Percentiles rank a stretch among this genome's conserved stretches.
Evolutionary conservation across 2,329 filamentous ascomycete genomes (phyloP).

Genomic region (Fusarium secorum): DNA sequence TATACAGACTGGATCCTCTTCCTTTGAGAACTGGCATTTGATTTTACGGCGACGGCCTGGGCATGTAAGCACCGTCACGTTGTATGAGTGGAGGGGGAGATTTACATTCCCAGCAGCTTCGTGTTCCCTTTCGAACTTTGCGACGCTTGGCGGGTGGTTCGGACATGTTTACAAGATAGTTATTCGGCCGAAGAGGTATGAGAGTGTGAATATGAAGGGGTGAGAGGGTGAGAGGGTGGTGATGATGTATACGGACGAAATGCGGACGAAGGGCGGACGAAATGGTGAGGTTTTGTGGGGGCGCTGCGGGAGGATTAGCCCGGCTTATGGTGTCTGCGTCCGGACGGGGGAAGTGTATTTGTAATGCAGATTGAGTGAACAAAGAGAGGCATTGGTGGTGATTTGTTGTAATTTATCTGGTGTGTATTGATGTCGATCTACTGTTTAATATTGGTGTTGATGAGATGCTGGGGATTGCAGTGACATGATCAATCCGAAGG

Average conservation of each 20-base stretch:
- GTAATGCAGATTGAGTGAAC: neutral
- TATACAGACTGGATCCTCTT: constrained; percentile 53
- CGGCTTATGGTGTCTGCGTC: constrained; percentile 23
- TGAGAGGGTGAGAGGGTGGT: neutral
- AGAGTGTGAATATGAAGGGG: neutral
- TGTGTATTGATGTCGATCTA: neutral
- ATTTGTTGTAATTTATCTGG: accelerated
- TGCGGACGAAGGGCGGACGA: constrained; percentile 33
- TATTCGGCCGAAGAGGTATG: constrained; percentile 35
- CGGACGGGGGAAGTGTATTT: constrained; percentile 26
- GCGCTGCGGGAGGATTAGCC: neutral
- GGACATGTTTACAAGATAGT: constrained; percentile 9
- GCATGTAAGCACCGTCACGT: neutral
- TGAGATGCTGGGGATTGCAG: too few species aligned
- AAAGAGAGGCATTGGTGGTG: too few species aligned
- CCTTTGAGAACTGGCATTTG: constrained; percentile 56
- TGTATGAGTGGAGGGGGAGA: neutral
- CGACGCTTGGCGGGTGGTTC: constrained; percentile 37
- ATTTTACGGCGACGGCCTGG: constrained; percentile 58
- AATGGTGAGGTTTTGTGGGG: neutral
- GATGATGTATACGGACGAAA: constrained; percentile 3
- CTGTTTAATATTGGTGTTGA: neutral
- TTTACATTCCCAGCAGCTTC: constrained; percentile 68
- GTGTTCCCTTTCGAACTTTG: constrained; percentile 63
- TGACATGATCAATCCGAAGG: neutral